phyloP scores from a whole-genome alignment of 2,329 filamentous ascomycete species.

The Aspergillus texensis region DNA sequence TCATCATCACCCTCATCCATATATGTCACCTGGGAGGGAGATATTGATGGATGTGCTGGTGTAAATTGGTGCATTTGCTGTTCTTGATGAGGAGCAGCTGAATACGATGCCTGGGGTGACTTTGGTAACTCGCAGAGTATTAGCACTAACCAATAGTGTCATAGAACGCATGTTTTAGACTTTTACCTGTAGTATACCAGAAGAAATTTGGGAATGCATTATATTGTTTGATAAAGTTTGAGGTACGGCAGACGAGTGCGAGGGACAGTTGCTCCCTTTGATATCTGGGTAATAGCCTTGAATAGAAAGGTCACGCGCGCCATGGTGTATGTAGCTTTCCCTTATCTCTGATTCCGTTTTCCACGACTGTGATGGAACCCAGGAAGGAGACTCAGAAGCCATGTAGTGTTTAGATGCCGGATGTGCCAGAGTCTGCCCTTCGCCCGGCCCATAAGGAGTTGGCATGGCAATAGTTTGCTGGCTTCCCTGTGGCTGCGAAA shows the following conservation, averaged over 20 bases:
- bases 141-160: not conserved
- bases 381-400: not conserved
- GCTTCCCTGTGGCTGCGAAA: not conserved
- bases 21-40: conserved; percentile 34
- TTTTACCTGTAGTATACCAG: not conserved
- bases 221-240: not conserved
- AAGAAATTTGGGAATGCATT: not conserved
- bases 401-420: not conserved
- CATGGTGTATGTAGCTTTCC: not conserved
- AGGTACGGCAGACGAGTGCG: not conserved
- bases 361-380: not conserved
- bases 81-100: not conserved
- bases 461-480: conserved; percentile 14
- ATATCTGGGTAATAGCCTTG: not conserved
- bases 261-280: not conserved
- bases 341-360: not conserved
- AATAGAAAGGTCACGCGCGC: not conserved
- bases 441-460: conserved; percentile 22
- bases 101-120: not conserved
- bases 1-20: conserved; percentile 61
- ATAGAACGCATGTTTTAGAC: not conserved
- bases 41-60: conserved; percentile 14
- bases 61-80: conserved; percentile 4
- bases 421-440: not conserved
- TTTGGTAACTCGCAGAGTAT: not conserved